phyloP scores from a whole-genome alignment of 2,329 filamentous ascomycete genomes.

The Cytospora chrysosperma region DNA sequence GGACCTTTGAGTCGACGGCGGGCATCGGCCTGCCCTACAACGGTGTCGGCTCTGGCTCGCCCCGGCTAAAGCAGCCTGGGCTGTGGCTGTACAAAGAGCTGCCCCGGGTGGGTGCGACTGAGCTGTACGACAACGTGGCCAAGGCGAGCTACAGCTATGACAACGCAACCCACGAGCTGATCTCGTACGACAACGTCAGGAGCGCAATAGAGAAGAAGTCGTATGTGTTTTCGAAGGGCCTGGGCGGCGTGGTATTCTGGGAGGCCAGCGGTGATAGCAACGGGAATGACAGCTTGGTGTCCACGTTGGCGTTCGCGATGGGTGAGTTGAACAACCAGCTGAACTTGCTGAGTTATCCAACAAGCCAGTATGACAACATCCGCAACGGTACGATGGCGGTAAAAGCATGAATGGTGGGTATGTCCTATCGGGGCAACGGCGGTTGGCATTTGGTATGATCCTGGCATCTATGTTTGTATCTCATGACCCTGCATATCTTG shows the following conservation, averaged over 20 bases:
- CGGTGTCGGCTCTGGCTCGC: slow-evolving; percentile 59
- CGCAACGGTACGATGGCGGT: slow-evolving; percentile 31
- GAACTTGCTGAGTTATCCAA: slow-evolving; percentile 57
- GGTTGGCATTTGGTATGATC: slow-evolving; percentile 5
- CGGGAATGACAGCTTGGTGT: slow-evolving; percentile 57
- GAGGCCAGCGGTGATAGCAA: slow-evolving; percentile 68
- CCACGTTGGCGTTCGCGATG: slow-evolving; percentile 46
- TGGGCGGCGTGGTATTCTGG: slow-evolving; percentile 85
- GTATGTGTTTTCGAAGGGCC: slow-evolving; percentile 58
- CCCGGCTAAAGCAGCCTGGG: slow-evolving; percentile 48
- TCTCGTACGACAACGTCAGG: slow-evolving; percentile 66
- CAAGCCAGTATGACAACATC: slow-evolving; percentile 59
- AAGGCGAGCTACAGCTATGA: slow-evolving; percentile 75
- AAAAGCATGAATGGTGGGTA: slow-evolving; percentile 1
- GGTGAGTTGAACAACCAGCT: slow-evolving; percentile 47
- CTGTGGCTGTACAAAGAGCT: slow-evolving; percentile 74
- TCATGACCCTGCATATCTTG: neutral
- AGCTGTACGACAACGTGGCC: slow-evolving; percentile 55
- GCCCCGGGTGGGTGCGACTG: slow-evolving; percentile 57
- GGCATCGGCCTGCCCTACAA: slow-evolving; percentile 64
- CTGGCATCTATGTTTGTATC: neutral
- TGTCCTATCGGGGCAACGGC: neutral
- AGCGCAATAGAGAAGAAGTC: slow-evolving; percentile 60
- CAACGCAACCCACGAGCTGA: slow-evolving; percentile 53
- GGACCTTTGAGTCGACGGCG: slow-evolving; percentile 67